A percentile compares a stretch with the other conserved stretches of the same genome.
These are phyloP conservation scores for Sporisorium reilianum DNA, from an alignment of 1,284 basidiomycete genomes.

Conservation along the genomic window DNA sequence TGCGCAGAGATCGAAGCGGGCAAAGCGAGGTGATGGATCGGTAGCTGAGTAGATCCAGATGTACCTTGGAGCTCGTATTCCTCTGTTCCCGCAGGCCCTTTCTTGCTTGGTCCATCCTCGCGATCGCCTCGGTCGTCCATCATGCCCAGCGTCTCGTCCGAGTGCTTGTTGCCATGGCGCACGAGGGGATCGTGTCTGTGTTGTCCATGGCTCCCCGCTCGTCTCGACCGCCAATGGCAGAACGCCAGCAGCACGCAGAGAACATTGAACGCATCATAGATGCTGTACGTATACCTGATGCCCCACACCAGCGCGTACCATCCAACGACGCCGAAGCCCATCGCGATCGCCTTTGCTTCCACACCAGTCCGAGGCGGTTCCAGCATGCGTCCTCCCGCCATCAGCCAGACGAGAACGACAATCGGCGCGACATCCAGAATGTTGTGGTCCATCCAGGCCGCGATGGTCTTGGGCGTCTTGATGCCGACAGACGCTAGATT, in stretches of 20 bases:
- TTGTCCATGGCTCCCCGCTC: conserved; percentile 4
- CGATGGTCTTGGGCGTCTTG: conserved; percentile 61
- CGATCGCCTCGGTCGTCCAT: conserved; percentile 5
- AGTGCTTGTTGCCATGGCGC: conserved; percentile 12
- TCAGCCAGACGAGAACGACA: conserved; percentile 72
- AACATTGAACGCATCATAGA: conserved; percentile 44
- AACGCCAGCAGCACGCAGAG: conserved; percentile 25
- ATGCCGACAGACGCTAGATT: conserved; percentile 73
- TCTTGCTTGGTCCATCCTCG: background rate
- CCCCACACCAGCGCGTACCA: conserved; percentile 49
- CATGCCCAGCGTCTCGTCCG: conserved; percentile 33
- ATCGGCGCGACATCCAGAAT: conserved; percentile 78
- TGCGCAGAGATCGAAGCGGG: conserved; percentile 12
- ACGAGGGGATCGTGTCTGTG: background rate
- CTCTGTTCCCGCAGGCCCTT: background rate
- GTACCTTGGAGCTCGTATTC: conserved; percentile 20
- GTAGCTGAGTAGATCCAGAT: conserved; percentile 12
- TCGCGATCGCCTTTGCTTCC: conserved; percentile 24
- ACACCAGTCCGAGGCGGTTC: conserved; percentile 23
- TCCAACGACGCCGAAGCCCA: conserved; percentile 34
- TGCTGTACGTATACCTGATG: conserved; percentile 49
- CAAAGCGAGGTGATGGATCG: conserved; percentile 38
- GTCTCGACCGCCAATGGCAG: conserved; percentile 42
- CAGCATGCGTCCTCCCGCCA: conserved; percentile 46
- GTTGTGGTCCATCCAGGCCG: conserved; percentile 75